phyloP scores from a whole-genome alignment of 441 rosid species.

The Syzygium malaccense region DNA sequence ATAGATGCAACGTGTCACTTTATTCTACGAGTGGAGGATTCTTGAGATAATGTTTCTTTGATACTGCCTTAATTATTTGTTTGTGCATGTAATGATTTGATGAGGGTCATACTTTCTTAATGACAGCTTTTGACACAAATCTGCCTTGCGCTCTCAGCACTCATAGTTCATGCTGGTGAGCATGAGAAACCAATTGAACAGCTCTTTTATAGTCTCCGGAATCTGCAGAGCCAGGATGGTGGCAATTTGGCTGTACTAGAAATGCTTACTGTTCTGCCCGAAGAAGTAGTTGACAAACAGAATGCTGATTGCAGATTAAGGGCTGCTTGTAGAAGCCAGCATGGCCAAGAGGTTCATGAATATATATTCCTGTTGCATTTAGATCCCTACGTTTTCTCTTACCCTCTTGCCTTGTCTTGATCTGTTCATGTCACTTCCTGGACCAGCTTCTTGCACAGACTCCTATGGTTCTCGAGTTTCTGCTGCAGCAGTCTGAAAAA shows the following conservation, averaged over 20 bases:
- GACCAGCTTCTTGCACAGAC: slow-evolving; percentile 80
- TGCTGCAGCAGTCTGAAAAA: slow-evolving; percentile 79
- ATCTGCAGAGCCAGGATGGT: slow-evolving; percentile 67
- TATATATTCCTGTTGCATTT: slow-evolving; percentile 1
- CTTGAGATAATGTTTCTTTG: background rate
- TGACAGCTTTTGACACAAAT: slow-evolving; percentile 93
- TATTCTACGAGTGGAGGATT: background rate
- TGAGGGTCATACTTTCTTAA: slow-evolving; percentile 11
- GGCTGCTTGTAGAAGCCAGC: slow-evolving; percentile 52
- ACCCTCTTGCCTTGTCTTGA: background rate
- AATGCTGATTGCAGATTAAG: slow-evolving; percentile 43
- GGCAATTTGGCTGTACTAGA: slow-evolving; percentile 85
- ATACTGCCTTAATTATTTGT: background rate
- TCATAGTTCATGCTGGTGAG: slow-evolving; percentile 62
- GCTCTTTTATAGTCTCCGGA: slow-evolving; percentile 77
- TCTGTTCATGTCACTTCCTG: background rate
- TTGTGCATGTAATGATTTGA: background rate
- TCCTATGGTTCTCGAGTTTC: slow-evolving; percentile 81
- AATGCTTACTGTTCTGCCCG: slow-evolving; percentile 95
- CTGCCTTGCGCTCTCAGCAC: slow-evolving; percentile 87
- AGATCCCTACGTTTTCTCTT: background rate
- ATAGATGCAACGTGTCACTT: background rate
- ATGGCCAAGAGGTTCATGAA: slow-evolving; percentile 64
- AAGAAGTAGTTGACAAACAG: slow-evolving; percentile 77
- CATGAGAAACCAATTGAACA: slow-evolving; percentile 82